Conservation (phyloP, 1,284 basidiomycete species). For the Marasmius tenuissimus region DNA sequence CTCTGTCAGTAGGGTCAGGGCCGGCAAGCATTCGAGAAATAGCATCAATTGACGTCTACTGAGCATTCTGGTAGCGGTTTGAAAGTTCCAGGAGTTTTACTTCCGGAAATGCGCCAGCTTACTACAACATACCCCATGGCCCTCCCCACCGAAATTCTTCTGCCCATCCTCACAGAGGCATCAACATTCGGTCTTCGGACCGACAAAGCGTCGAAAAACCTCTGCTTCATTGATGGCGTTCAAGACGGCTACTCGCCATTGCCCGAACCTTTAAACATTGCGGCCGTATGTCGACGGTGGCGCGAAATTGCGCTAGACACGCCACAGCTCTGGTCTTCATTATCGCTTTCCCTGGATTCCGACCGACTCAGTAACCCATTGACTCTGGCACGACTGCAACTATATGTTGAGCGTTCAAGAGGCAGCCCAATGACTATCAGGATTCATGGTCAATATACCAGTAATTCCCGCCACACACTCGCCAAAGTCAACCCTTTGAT, state of each 20-base stretch:
- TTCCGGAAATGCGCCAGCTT: too few species aligned
- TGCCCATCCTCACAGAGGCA: not conserved
- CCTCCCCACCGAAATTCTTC: not conserved
- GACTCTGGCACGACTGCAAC: not conserved
- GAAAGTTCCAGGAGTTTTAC: too few species aligned
- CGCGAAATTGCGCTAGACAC: not conserved
- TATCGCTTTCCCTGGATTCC: not conserved
- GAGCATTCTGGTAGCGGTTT: too few species aligned
- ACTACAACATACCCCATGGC: not conserved
- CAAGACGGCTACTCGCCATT: not conserved
- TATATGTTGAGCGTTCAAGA: not conserved
- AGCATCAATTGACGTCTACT: too few species aligned
- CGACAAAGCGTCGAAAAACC: not conserved
- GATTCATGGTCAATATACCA: not conserved
- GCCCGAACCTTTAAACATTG: not conserved
- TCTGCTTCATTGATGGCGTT: not conserved
- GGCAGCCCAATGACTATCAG: not conserved
- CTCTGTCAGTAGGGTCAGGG: too few species aligned
- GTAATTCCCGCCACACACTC: not conserved
- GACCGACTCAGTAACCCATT: not conserved
- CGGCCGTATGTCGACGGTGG: not conserved
- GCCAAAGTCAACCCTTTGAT: not conserved
- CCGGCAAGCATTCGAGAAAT: too few species aligned
- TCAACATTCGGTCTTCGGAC: not conserved
- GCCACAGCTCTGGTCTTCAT: not conserved